These are phyloP conservation scores for Talaromyces sp. DNA, from an alignment of 2,329 filamentous ascomycete genomes.

Conservation along the genomic window DNA sequence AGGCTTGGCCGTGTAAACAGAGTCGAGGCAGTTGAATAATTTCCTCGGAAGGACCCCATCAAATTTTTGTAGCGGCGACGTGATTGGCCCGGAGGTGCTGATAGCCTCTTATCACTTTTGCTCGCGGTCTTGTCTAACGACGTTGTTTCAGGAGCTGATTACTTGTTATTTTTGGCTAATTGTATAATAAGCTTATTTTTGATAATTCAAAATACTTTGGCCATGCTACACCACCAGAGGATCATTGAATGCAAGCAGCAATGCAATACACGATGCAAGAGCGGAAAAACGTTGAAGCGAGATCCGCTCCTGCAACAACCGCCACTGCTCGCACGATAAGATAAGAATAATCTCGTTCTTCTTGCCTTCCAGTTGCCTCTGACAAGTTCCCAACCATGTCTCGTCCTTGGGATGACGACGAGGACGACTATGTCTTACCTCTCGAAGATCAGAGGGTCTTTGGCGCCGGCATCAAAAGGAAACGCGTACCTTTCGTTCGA, in stretches of 20 bases:
- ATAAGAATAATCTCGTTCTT: slow-evolving; percentile 2
- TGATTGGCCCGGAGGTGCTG: slow-evolving; percentile 1
- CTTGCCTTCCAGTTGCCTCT: neutral
- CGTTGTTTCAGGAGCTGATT: no score
- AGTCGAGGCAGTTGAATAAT: neutral
- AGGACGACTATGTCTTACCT: slow-evolving; percentile 54
- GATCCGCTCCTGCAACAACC: no score
- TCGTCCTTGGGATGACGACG: slow-evolving; percentile 30
- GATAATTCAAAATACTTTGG: no score
- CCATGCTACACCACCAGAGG: no score
- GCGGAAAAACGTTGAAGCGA: no score
- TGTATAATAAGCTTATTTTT: no score
- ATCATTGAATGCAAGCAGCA: no score
- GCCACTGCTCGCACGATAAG: slow-evolving; percentile 9
- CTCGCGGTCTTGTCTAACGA: neutral
- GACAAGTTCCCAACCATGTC: neutral
- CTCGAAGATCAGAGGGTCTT: slow-evolving; percentile 56
- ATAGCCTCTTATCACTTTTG: neutral
- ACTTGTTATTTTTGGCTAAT: no score
- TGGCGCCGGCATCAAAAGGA: slow-evolving; percentile 57
- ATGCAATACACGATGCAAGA: no score
- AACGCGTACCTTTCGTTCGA: slow-evolving; percentile 55
- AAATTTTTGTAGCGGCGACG: slow-evolving; percentile 1
- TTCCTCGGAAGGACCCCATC: neutral
- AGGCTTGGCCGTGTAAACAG: neutral